Conservation (phyloP, 768 basidiomycete species). For the Mrakia blollopis region DNA sequence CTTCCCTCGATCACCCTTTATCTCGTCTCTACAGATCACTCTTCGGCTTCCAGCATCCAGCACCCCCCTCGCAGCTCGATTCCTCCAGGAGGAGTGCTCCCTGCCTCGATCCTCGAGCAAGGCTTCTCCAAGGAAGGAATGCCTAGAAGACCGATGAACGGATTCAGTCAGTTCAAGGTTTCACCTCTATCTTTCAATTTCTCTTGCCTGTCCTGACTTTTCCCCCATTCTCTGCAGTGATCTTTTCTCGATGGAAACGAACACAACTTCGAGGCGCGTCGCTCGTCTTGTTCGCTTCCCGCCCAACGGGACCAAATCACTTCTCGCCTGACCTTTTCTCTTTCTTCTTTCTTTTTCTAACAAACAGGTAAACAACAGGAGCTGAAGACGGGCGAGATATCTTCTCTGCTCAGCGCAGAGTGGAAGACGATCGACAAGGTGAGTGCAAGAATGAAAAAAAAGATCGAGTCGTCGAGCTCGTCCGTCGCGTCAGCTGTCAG, state of each 20-base stretch:
- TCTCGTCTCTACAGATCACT: too few relatives aligned
- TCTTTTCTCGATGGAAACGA: background rate
- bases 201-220: background rate
- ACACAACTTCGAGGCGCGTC: background rate
- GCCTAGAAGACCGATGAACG: too few relatives aligned
- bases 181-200: too few relatives aligned
- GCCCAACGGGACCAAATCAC: background rate
- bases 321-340: background rate
- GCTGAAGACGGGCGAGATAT: background rate
- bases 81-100: too few relatives aligned
- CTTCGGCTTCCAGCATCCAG: too few relatives aligned
- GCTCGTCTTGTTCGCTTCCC: background rate
- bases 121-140: too few relatives aligned
- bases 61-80: too few relatives aligned
- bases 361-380: background rate
- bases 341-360: background rate
- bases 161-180: too few relatives aligned
- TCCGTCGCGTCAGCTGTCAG: too few relatives aligned
- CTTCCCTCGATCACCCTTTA: background rate
- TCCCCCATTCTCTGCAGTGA: too few relatives aligned
- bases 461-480: background rate
- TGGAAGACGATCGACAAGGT: slow-evolving; percentile 7
- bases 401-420: background rate
- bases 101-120: too few relatives aligned
- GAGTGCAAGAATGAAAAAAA: too few relatives aligned